Evolutionary conservation across 192 early-diverging fungal genomes (phyloP).

Genomic region (Rhizophlyctis rosea): DNA sequence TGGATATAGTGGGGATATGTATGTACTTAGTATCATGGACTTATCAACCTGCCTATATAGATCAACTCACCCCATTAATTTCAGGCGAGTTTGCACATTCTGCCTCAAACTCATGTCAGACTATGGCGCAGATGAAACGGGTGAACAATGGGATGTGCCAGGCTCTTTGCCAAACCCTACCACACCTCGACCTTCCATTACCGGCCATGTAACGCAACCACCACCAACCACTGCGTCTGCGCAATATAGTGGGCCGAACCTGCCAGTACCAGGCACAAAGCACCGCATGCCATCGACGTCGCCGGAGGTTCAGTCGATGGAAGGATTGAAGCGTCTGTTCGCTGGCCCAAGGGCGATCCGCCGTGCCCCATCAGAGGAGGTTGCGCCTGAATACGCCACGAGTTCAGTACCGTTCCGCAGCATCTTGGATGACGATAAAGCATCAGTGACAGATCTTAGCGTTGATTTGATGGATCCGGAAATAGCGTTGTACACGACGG

Average conservation of each 20-base stretch:
- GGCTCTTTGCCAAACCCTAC: no score
- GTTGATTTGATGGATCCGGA: slow-evolving; percentile 52
- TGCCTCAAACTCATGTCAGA: slow-evolving; percentile 55
- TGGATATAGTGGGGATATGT: slow-evolving; percentile 64
- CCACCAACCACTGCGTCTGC: background rate
- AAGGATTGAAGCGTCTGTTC: slow-evolving; percentile 30
- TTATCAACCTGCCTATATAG: no score
- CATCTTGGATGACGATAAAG: slow-evolving; percentile 34
- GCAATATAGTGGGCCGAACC: no score
- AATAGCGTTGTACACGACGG: slow-evolving; percentile 56
- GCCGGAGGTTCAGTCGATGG: slow-evolving; percentile 16
- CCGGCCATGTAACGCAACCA: no score
- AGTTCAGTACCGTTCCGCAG: slow-evolving; percentile 47
- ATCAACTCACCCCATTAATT: background rate
- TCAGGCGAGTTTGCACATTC: slow-evolving; percentile 58
- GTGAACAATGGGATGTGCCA: slow-evolving; percentile 5
- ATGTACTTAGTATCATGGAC: background rate
- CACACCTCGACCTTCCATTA: no score
- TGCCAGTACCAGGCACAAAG: background rate
- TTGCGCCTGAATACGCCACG: background rate
- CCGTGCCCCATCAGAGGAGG: background rate
- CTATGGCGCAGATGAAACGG: slow-evolving; percentile 38
- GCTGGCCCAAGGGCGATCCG: slow-evolving; percentile 15
- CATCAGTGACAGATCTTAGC: slow-evolving; percentile 21
- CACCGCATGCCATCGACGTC: slow-evolving; percentile 5